Conservation (phyloP, 169 alveolate species). For the Plasmodium knowlesi region DNA sequence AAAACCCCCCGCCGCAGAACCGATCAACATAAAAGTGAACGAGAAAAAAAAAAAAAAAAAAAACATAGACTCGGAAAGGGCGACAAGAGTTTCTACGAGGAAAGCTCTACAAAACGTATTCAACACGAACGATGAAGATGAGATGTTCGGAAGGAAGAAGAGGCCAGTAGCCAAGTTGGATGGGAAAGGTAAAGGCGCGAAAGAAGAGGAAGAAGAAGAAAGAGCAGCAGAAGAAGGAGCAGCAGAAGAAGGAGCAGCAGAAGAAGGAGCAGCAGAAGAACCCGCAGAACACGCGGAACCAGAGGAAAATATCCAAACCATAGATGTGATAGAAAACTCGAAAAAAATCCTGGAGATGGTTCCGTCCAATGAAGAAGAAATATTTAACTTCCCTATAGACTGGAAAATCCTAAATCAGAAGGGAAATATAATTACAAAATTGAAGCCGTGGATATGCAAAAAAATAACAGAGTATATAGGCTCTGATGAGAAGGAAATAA, state of each 20-base stretch:
- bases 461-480: constrained; percentile 88
- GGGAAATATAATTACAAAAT: constrained; percentile 69
- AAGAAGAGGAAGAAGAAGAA: constrained; percentile 4
- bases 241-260: neutral
- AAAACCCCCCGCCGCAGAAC: constrained; percentile 2
- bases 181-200: constrained; percentile 10
- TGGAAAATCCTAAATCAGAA: constrained; percentile 80
- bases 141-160: constrained; percentile 18
- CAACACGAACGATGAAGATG: constrained; percentile 60
- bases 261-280: neutral
- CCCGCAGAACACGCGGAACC: neutral
- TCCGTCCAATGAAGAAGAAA: constrained; percentile 77
- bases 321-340: constrained; percentile 20
- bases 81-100: neutral
- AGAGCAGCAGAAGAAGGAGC: neutral
- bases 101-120: neutral
- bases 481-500: constrained; percentile 83
- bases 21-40: constrained; percentile 26
- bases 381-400: constrained; percentile 80
- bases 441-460: constrained; percentile 87
- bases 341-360: constrained; percentile 66
- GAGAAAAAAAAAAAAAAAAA: constrained; percentile 32
- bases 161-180: constrained; percentile 47
- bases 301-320: constrained; percentile 6
- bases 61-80: neutral